phyloP scores from a whole-genome alignment of 164 flowering plant species.

The Buxus sempervirens region DNA sequence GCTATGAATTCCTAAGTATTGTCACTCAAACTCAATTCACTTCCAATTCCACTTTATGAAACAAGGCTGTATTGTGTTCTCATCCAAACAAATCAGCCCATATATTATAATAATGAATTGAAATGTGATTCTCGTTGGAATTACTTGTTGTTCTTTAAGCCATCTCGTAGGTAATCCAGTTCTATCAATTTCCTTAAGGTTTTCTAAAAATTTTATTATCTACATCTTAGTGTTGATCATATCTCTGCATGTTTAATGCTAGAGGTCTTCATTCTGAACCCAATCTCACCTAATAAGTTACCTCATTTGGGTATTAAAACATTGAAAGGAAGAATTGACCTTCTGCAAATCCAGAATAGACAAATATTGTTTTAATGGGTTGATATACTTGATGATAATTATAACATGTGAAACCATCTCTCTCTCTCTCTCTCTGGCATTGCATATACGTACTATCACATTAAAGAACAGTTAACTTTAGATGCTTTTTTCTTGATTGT shows the following conservation, averaged over 20 bases:
- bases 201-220: not conserved
- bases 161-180: not conserved
- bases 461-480: too few species aligned
- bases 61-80: not conserved
- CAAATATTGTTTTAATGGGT: not conserved
- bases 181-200: not conserved
- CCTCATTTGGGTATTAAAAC: too few species aligned
- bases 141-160: not conserved
- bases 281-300: too few species aligned
- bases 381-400: not conserved
- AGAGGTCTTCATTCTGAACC: too few species aligned
- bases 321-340: too few species aligned
- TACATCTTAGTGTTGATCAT: not conserved
- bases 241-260: not conserved
- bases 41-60: too few species aligned
- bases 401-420: too few species aligned
- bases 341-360: not conserved
- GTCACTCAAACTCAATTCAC: too few species aligned
- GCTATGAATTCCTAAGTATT: too few species aligned
- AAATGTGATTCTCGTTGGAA: too few species aligned
- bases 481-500: not conserved
- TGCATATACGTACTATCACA: too few species aligned
- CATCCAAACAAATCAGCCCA: not conserved
- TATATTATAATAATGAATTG: not conserved
- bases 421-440: too few species aligned